phyloP scores from a whole-genome alignment of 2,329 filamentous ascomycete species.

The Metarhizium sp. region DNA sequence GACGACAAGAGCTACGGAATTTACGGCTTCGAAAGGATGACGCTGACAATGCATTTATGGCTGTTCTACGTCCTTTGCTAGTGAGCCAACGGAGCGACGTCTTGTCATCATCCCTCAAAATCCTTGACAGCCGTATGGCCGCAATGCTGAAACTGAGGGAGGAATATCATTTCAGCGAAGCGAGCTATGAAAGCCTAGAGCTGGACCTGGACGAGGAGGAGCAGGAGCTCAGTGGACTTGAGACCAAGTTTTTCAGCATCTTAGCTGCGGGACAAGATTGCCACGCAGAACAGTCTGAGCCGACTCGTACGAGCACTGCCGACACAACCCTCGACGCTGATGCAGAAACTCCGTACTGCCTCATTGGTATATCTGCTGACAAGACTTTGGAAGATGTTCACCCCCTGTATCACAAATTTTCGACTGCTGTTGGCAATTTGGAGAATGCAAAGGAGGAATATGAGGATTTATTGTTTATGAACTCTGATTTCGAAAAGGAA shows the following conservation, averaged over 20 bases:
- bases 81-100: slow-evolving; percentile 15
- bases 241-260: slow-evolving; percentile 29
- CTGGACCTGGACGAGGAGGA: slow-evolving; percentile 25
- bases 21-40: slow-evolving; percentile 23
- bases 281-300: slow-evolving; percentile 5
- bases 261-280: slow-evolving; percentile 19
- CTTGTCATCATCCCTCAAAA: slow-evolving; percentile 11
- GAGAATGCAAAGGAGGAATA: slow-evolving; percentile 37
- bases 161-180: slow-evolving; percentile 27
- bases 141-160: slow-evolving; percentile 28
- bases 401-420: slow-evolving; percentile 35
- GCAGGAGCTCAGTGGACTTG: slow-evolving; percentile 23
- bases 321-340: slow-evolving; percentile 3
- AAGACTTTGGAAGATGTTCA: slow-evolving; percentile 31
- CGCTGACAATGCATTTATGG: slow-evolving; percentile 32
- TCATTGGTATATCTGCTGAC: slow-evolving; percentile 25
- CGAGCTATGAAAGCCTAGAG: slow-evolving; percentile 27
- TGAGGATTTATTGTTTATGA: slow-evolving; percentile 31
- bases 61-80: slow-evolving; percentile 26
- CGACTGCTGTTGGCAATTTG: slow-evolving; percentile 33
- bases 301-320: not conserved
- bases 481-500: slow-evolving; percentile 27
- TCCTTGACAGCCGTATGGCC: slow-evolving; percentile 20
- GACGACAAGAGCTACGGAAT: slow-evolving; percentile 20
- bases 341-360: slow-evolving; percentile 19